Conservation (phyloP, 441 rosid species). For the Monsonia emarginata region DNA sequence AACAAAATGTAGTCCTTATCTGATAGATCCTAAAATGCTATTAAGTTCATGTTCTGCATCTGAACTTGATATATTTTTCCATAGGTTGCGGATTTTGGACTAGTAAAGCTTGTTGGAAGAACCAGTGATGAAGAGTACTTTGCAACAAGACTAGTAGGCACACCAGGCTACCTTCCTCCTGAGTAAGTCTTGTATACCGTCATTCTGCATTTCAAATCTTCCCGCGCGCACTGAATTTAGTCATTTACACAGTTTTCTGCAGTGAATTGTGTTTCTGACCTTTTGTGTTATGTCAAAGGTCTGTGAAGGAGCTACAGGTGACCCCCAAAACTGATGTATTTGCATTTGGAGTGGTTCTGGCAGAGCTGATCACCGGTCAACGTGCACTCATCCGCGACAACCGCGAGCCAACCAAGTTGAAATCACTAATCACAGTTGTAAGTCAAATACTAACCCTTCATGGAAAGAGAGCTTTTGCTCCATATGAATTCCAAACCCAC, state of each 20-base stretch:
- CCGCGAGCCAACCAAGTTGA: constrained; percentile 38
- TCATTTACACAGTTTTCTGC: too few species aligned
- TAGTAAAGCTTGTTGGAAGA: constrained; percentile 54
- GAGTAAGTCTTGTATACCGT: constrained; percentile 29
- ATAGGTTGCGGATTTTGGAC: constrained; percentile 60
- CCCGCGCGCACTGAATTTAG: too few species aligned
- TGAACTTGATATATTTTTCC: background rate
- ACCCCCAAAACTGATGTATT: constrained; percentile 55
- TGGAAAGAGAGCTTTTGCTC: too few species aligned
- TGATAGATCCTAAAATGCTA: background rate
- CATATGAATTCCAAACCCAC: too few species aligned
- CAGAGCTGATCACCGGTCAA: constrained; percentile 56
- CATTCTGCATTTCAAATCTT: too few species aligned
- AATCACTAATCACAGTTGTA: constrained; percentile 43
- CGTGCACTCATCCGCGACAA: constrained; percentile 46
- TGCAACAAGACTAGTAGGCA: constrained; percentile 53
- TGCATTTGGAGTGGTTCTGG: constrained; percentile 55
- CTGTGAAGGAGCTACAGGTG: constrained; percentile 57
- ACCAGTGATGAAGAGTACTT: constrained; percentile 40
- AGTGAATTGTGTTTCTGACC: background rate
- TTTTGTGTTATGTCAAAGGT: constrained; percentile 21
- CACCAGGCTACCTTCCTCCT: constrained; percentile 64
- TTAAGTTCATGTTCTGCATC: background rate
- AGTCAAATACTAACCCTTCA: constrained; percentile 13
- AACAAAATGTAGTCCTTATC: too few species aligned